Conservation (phyloP, 352 stramenopile genomes). For the Globisporangium lucens region DNA sequence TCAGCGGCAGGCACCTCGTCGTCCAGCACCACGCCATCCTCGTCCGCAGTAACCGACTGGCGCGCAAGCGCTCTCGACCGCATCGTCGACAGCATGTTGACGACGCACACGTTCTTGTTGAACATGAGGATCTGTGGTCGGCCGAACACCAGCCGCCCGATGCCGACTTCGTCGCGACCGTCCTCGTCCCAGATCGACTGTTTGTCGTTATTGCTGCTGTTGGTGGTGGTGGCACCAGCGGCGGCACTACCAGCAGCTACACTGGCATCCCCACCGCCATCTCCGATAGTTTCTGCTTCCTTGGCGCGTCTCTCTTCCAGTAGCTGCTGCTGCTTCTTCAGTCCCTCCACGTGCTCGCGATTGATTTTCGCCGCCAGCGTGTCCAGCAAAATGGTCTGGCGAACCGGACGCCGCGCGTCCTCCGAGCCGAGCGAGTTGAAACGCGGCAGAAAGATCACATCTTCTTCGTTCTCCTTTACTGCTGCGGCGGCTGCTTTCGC, state of each 20-base stretch:
- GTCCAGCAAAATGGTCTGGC: slow-evolving; percentile 54
- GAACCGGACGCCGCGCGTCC: slow-evolving; percentile 42
- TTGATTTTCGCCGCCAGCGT: slow-evolving; percentile 53
- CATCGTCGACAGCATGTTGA: slow-evolving; percentile 36
- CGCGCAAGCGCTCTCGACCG: slow-evolving; percentile 37
- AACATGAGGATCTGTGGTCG: slow-evolving; percentile 50
- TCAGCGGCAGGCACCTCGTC: slow-evolving; percentile 13
- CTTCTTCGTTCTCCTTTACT: slow-evolving; percentile 24
- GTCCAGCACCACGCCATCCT: slow-evolving; percentile 4
- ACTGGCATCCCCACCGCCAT: not conserved
- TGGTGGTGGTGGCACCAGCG: not conserved
- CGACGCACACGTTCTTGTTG: slow-evolving; percentile 27
- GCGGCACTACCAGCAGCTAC: not conserved
- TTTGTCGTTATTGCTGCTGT: not conserved
- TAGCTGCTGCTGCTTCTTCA: slow-evolving; percentile 31
- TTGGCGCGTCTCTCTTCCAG: slow-evolving; percentile 17
- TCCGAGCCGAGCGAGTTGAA: slow-evolving; percentile 70
- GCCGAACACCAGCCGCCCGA: slow-evolving; percentile 44
- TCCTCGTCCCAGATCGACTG: slow-evolving; percentile 18
- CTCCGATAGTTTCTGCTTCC: not conserved
- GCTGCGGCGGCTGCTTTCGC: slow-evolving; percentile 14
- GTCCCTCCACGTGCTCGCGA: slow-evolving; percentile 45
- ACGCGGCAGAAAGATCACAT: slow-evolving; percentile 46
- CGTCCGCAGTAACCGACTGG: not conserved
- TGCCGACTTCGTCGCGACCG: slow-evolving; percentile 16